Conservation (phyloP, 2,329 filamentous ascomycete species). For the Nemania sp. region DNA sequence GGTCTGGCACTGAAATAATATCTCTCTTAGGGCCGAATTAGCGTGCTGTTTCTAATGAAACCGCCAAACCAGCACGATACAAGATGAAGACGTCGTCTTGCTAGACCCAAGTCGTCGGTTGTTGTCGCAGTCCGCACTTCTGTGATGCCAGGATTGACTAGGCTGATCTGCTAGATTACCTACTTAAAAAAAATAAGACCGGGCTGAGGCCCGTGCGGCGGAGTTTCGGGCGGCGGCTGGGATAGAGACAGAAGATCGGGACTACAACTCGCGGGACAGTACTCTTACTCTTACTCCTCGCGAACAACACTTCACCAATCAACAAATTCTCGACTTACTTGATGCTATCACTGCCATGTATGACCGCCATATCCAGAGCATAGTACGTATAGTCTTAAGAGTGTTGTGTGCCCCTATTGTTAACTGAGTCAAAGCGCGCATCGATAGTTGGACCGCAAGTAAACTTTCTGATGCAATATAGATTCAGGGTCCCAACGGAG, state of each 20-base stretch:
- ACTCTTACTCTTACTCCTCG: neutral
- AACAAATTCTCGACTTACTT: neutral
- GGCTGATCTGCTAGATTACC: no score
- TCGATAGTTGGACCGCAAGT: neutral
- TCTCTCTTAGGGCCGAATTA: no score
- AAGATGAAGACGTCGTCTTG: conserved; percentile 15
- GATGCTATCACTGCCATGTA: neutral
- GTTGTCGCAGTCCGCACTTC: neutral
- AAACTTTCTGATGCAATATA: neutral
- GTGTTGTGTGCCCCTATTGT: neutral
- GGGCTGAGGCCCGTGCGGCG: no score
- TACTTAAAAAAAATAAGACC: no score
- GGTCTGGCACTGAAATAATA: no score
- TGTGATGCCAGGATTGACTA: no score
- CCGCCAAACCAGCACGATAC: neutral
- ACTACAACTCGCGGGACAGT: neutral
- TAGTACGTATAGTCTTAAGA: neutral
- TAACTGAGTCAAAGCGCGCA: neutral
- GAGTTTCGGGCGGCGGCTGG: no score
- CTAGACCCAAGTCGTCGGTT: conserved; percentile 14
- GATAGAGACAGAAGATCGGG: neutral
- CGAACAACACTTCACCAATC: neutral
- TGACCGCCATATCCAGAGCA: neutral
- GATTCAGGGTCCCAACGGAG: neutral
- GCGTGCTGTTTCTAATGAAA: no score